A percentile compares a stretch with the other conserved stretches of the same genome.
Evolutionary conservation across 257 asterid genomes (phyloP).

Genomic region (Lycium ferocissimum): DNA sequence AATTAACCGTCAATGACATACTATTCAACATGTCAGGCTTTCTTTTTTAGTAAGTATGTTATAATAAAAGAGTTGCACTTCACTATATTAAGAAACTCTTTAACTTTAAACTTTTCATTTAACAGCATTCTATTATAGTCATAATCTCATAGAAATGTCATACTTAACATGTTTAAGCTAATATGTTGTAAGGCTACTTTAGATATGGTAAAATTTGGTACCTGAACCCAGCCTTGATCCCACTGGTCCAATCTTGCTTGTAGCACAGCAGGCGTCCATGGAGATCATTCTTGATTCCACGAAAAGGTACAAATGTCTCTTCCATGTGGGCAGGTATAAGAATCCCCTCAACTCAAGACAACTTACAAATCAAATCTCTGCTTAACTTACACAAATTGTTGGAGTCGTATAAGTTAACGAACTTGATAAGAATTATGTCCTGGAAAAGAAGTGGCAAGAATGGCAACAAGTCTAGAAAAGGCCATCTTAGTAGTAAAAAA

Average conservation of each 20-base stretch:
- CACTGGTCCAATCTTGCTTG: slow-evolving; percentile 88
- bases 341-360: neutral
- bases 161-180: no score
- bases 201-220: neutral
- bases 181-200: no score
- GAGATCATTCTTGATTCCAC: slow-evolving; percentile 82
- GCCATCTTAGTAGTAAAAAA: neutral
- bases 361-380: neutral
- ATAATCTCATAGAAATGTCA: no score
- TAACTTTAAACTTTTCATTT: no score
- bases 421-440: neutral
- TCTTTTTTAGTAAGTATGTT: no score
- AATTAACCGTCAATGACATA: no score
- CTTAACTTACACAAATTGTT: neutral
- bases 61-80: no score
- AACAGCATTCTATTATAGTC: no score
- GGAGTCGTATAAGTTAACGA: neutral
- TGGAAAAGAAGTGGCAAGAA: neutral
- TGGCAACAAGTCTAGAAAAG: neutral
- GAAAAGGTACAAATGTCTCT: slow-evolving; percentile 81
- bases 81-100: no score
- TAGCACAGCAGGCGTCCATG: slow-evolving; percentile 71
- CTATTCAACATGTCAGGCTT: no score
- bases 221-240: slow-evolving; percentile 83
- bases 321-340: slow-evolving; percentile 53